Evolutionary conservation across 345 rosid species (phyloP).

Genomic region (Euphorbia lathyris): DNA sequence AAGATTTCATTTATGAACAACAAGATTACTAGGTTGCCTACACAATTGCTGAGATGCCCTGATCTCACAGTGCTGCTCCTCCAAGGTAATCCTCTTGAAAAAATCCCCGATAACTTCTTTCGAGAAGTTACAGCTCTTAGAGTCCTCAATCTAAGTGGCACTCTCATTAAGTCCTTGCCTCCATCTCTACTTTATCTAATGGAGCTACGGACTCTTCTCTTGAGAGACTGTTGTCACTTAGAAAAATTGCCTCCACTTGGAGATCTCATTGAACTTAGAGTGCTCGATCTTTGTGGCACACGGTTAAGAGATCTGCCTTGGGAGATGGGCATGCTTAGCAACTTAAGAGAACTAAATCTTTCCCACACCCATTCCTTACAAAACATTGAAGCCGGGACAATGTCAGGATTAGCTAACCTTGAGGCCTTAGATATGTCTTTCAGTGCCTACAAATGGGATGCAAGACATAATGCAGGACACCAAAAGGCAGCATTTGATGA

Average conservation of each 20-base stretch:
- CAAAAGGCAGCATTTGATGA: constrained; percentile 27
- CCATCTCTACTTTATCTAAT: constrained; percentile 25
- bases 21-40: constrained; percentile 24
- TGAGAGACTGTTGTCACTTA: constrained; percentile 35
- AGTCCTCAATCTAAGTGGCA: constrained; percentile 34
- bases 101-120: constrained; percentile 27
- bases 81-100: constrained; percentile 33
- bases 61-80: constrained; percentile 30
- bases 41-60: constrained; percentile 19
- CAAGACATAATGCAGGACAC: constrained; percentile 8
- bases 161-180: constrained; percentile 32
- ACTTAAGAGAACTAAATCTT: constrained; percentile 31
- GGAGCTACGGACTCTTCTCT: constrained; percentile 33
- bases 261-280: constrained; percentile 31
- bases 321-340: constrained; percentile 30
- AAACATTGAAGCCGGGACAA: constrained; percentile 28
- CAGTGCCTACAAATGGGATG: constrained; percentile 37
- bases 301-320: constrained; percentile 29
- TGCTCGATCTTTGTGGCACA: constrained; percentile 42
- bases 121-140: constrained; percentile 29
- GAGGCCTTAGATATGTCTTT: constrained; percentile 44
- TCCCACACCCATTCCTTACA: constrained; percentile 38
- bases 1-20: constrained; percentile 47
- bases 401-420: constrained; percentile 30
- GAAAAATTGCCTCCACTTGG: constrained; percentile 32